These are phyloP conservation scores for Phytophthora chlamydospora DNA, from an alignment of 352 stramenopile species.

Conservation along the genomic window DNA sequence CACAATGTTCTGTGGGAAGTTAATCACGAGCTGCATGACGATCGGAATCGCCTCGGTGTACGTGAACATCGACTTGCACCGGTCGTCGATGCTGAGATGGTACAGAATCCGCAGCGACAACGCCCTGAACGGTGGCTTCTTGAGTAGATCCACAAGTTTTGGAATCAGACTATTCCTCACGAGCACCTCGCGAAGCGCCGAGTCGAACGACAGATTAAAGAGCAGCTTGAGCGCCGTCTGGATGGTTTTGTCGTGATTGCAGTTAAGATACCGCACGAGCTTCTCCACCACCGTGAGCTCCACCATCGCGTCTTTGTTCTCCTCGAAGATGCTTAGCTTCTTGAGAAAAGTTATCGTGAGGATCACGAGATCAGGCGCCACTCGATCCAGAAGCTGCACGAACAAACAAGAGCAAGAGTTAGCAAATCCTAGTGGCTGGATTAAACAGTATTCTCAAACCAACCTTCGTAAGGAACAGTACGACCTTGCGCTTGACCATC, in stretches of 20 bases:
- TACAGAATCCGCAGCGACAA: conserved; percentile 93
- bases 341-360: conserved; percentile 93
- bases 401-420: conserved; percentile 19
- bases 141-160: conserved; percentile 93
- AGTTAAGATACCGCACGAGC: conserved; percentile 79
- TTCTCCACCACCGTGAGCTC: conserved; percentile 82
- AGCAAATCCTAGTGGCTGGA: not conserved
- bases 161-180: conserved; percentile 91
- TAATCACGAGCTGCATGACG: conserved; percentile 95
- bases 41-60: conserved; percentile 95
- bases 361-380: conserved; percentile 89
- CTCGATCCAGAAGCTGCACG: conserved; percentile 84
- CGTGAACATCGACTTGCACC: conserved; percentile 95
- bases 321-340: conserved; percentile 95
- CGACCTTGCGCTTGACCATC: conserved; percentile 95
- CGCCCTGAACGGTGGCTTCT: conserved; percentile 90
- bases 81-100: conserved; percentile 95
- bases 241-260: conserved; percentile 86
- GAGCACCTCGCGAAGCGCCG: conserved; percentile 81
- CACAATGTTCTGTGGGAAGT: conserved; percentile 93
- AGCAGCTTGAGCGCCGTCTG: conserved; percentile 89
- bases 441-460: not conserved
- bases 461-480: conserved; percentile 82
- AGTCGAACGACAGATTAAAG: conserved; percentile 96
- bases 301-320: conserved; percentile 94